Base-by-base conservation (phyloP, 2,329 filamentous ascomycete genomes). In the Calonectria montana region DNA sequence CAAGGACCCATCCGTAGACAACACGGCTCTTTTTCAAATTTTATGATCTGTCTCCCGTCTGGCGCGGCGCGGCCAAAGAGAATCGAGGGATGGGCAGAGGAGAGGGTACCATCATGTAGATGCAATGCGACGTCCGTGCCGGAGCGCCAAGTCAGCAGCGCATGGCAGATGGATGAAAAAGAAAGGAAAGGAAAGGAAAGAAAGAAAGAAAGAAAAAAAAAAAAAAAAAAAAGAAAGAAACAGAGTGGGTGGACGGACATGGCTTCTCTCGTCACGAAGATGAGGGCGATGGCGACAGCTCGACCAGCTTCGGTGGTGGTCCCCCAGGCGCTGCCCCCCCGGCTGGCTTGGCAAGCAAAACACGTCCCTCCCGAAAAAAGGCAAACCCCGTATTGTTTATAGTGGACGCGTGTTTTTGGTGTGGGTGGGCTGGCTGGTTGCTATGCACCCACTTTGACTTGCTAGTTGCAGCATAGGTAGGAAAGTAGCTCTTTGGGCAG, bases 391-490 rank as follows among this genome's bases (percentile, higher is more conserved):
- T 53, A 39, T 59, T 69, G 67, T 65, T 69, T 55, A 64, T 45
- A 48, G 66, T 53, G 57, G 59, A 55, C 67, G 57, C 47, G 67
- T 64, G 67, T 48, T 41, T 69, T 47, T 45, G 41, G 61, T 45
- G 39, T 43, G 59, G 39, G 59, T 62, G 59, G 59, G 23, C 27
- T 23, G 31, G 29, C 39, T 29, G 29, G 68, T 67, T 70, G 63
- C 63, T 67, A 70, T 70, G 69, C 69, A 67, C 55, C 63, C 55
- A 67, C 67, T 61, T 61, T 66, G 64, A 23, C 37, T 45, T 50
- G 18, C 63, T 50, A 25, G 21, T 65, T 55, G 47, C 47, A 35
- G 47, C 63, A 50, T 65, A 16, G 65, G 53, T 39, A 13, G 65
- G 65, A 65, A 57, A 65, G 59, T 6, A 48, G 61, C 61, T 70